Conservation (phyloP, 805 yeast genomes). For the Metschnikowia anglica region DNA sequence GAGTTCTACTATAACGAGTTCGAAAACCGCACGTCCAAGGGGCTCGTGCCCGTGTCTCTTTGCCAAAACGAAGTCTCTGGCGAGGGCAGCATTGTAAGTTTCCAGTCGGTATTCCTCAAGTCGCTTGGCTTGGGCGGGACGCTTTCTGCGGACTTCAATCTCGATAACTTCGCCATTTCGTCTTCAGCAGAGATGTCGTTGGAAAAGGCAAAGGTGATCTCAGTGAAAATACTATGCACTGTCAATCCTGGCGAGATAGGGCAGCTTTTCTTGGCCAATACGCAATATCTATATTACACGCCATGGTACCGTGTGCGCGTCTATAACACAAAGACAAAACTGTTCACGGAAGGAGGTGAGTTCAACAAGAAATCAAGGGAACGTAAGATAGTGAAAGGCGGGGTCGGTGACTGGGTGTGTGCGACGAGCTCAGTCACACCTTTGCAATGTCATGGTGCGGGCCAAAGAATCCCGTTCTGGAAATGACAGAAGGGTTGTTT, state of each 20-base stretch:
- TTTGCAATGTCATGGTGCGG: slow-evolving; percentile 12
- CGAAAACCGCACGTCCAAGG: background rate
- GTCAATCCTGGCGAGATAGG: slow-evolving; percentile 19
- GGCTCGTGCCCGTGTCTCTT: slow-evolving; percentile 14
- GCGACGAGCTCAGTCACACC: slow-evolving; percentile 15
- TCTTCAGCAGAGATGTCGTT: slow-evolving; percentile 7
- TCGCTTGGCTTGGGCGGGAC: slow-evolving; percentile 8
- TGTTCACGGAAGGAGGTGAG: slow-evolving; percentile 3
- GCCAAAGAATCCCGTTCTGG: too few species aligned
- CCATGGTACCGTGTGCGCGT: slow-evolving; percentile 14
- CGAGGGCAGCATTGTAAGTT: slow-evolving; percentile 16
- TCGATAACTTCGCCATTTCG: slow-evolving; percentile 5
- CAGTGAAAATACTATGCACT: slow-evolving; percentile 12
- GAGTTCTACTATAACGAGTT: slow-evolving; percentile 15
- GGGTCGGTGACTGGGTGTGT: slow-evolving; percentile 21
- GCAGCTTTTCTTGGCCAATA: slow-evolving; percentile 16
- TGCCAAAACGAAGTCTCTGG: slow-evolving; percentile 20
- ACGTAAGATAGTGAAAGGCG: slow-evolving; percentile 11
- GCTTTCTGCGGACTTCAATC: slow-evolving; percentile 4
- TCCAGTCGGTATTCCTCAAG: slow-evolving; percentile 11
- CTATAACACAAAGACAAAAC: slow-evolving; percentile 2
- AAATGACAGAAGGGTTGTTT: too few species aligned
- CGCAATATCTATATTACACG: slow-evolving; percentile 16
- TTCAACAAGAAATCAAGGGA: slow-evolving; percentile 8
- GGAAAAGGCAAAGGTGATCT: slow-evolving; percentile 4